These are phyloP conservation scores for Diaporthe sp. DNA, from an alignment of 2,329 filamentous ascomycete species.

Conservation along the genomic window DNA sequence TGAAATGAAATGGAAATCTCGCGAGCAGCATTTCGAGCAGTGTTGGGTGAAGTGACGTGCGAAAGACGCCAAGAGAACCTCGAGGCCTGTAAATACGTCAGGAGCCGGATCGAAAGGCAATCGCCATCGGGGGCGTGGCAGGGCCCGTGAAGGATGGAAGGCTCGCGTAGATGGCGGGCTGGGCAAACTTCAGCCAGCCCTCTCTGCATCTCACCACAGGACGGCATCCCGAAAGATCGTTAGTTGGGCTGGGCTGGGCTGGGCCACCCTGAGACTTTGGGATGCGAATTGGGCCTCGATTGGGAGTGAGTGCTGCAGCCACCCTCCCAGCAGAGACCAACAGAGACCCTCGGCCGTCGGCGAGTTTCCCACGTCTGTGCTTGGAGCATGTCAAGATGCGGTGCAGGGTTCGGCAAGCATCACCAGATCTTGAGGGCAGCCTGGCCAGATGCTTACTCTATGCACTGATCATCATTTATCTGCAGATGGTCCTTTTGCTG, in stretches of 20 bases:
- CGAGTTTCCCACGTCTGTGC: background rate
- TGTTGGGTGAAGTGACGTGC: background rate
- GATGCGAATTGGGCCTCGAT: background rate
- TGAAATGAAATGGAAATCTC: slow-evolving; percentile 39
- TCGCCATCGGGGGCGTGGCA: slow-evolving; percentile 1
- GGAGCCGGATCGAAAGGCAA: slow-evolving; percentile 12
- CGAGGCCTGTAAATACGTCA: background rate
- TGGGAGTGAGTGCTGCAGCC: slow-evolving; percentile 18
- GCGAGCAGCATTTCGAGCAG: slow-evolving; percentile 25
- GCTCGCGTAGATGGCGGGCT: background rate
- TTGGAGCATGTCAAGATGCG: slow-evolving; percentile 15
- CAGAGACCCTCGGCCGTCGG: slow-evolving; percentile 1
- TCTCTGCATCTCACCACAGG: background rate
- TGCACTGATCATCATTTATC: background rate
- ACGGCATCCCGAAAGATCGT: background rate
- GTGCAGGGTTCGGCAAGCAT: background rate
- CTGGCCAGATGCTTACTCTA: background rate
- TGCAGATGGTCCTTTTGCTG: slow-evolving; percentile 11
- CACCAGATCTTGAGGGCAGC: background rate
- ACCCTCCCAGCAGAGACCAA: background rate
- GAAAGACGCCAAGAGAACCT: background rate
- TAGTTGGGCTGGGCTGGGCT: slow-evolving; percentile 15
- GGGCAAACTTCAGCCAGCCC: slow-evolving; percentile 18
- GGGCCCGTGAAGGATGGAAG: background rate
- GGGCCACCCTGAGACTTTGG: slow-evolving; percentile 4